These are phyloP conservation scores for Selaginella tamariscina DNA, from an alignment of 75 land plant genomes.

Conservation along the genomic window DNA sequence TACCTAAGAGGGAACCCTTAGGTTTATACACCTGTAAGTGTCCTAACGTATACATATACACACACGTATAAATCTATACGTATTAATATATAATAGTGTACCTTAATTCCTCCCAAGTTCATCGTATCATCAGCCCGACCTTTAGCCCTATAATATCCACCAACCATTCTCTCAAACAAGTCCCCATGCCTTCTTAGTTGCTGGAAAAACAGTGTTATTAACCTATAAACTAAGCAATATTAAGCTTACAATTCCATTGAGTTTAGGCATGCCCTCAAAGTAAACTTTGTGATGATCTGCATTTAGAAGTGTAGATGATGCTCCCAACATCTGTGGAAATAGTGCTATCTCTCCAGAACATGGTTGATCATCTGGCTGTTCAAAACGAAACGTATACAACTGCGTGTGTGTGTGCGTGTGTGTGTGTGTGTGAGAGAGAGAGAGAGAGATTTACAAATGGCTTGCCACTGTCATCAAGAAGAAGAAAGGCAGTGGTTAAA, in stretches of 20 bases:
- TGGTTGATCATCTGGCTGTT: conserved; percentile 88
- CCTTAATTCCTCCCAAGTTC: conserved; percentile 99
- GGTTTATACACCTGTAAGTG: too few species aligned
- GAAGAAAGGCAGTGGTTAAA: conserved; percentile 68
- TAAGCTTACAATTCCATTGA: conserved; percentile 65
- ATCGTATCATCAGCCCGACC: conserved; percentile 97
- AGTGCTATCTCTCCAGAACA: conserved; percentile 84
- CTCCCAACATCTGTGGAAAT: conserved; percentile 55
- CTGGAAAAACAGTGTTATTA: conserved; percentile 25
- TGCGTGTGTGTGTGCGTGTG: too few species aligned
- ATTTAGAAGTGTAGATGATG: conserved; percentile 64
- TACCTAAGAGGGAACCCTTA: too few species aligned
- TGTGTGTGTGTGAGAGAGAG: too few species aligned
- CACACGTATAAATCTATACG: not conserved
- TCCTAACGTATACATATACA: too few species aligned
- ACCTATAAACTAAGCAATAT: not conserved
- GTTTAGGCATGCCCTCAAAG: conserved; percentile 82
- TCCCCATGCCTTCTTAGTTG: conserved; percentile 86
- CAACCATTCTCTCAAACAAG: conserved; percentile 60
- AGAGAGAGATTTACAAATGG: conserved; percentile 67
- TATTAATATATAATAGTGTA: conserved; percentile 9
- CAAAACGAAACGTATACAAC: too few species aligned
- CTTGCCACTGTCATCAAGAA: conserved; percentile 59
- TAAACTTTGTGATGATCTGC: conserved; percentile 90
- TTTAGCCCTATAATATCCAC: conserved; percentile 78